phyloP scores from a whole-genome alignment of 257 asterid species.

The Nicotiana tomentosiformis region DNA sequence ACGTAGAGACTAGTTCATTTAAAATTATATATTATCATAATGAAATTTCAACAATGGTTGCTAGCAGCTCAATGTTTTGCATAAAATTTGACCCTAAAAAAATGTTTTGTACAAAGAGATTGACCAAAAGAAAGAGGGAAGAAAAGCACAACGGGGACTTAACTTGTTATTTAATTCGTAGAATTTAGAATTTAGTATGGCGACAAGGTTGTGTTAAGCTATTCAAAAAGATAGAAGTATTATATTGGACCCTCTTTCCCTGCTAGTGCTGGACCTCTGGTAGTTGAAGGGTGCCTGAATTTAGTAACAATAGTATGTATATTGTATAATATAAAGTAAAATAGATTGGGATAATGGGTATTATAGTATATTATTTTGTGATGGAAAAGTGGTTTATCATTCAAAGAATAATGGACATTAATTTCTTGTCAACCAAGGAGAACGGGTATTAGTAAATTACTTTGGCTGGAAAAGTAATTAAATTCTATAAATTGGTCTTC shows the following conservation, averaged over 20 bases:
- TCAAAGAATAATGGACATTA: background rate
- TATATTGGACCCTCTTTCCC: background rate
- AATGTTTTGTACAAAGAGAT: too few relatives aligned
- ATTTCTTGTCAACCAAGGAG: slow-evolving; percentile 1
- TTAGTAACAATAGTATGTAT: background rate
- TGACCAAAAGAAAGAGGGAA: too few relatives aligned
- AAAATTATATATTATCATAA: too few relatives aligned
- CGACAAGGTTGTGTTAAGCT: background rate
- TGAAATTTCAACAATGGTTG: too few relatives aligned
- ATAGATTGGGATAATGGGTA: background rate
- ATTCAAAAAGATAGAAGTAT: background rate
- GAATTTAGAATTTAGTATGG: too few relatives aligned
- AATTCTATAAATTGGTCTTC: too few relatives aligned
- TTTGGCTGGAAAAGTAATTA: background rate
- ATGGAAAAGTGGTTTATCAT: background rate
- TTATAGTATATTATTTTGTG: background rate
- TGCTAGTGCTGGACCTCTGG: background rate
- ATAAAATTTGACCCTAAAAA: too few relatives aligned
- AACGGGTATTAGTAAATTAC: background rate
- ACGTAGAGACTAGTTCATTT: background rate
- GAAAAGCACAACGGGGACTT: too few relatives aligned
- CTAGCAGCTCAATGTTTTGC: too few relatives aligned
- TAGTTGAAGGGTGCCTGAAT: background rate
- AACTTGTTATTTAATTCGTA: too few relatives aligned
- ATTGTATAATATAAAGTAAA: background rate